Percentiles rank a stretch among this genome's conserved stretches.
These are phyloP conservation scores for Neofusicoccum umdonicola DNA, from an alignment of 2,329 filamentous ascomycete genomes.

Conservation along the genomic window DNA sequence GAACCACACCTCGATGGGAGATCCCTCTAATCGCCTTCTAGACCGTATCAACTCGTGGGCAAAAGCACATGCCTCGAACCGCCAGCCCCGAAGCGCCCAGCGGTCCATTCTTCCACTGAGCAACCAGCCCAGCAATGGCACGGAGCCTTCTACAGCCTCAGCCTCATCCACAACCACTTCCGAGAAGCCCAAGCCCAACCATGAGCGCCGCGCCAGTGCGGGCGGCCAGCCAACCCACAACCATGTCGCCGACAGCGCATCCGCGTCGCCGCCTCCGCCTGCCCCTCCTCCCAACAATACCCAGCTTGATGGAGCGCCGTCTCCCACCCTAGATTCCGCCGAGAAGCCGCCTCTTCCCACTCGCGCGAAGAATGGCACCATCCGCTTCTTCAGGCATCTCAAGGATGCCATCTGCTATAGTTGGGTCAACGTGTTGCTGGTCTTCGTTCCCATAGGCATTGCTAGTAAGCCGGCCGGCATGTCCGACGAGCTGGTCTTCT, in stretches of 20 bases:
- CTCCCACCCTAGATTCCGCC: constrained; percentile 51
- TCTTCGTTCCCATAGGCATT: constrained; percentile 79
- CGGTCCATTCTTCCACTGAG: constrained; percentile 26
- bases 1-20: constrained; percentile 50
- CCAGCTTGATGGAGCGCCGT: constrained; percentile 50
- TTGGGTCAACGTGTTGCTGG: constrained; percentile 73
- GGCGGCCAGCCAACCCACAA: constrained; percentile 26
- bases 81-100: constrained; percentile 24
- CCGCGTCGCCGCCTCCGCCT: constrained; percentile 29
- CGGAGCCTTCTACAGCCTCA: constrained; percentile 24
- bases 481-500: constrained; percentile 46
- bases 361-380: constrained; percentile 51
- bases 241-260: constrained; percentile 30
- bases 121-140: constrained; percentile 28
- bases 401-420: constrained; percentile 66
- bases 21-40: constrained; percentile 52
- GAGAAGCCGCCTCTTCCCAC: constrained; percentile 46
- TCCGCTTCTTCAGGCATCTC: constrained; percentile 53
- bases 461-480: constrained; percentile 51
- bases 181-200: not conserved
- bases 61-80: constrained; percentile 45
- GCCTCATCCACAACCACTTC: constrained; percentile 8
- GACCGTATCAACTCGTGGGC: constrained; percentile 52
- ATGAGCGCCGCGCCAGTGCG: constrained; percentile 21
- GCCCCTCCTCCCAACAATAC: constrained; percentile 45